Percentiles rank a stretch among this genome's conserved stretches.
Conservation (phyloP, 176 grass and related monocot species). For the Miscanthus lutarioriparius region DNA sequence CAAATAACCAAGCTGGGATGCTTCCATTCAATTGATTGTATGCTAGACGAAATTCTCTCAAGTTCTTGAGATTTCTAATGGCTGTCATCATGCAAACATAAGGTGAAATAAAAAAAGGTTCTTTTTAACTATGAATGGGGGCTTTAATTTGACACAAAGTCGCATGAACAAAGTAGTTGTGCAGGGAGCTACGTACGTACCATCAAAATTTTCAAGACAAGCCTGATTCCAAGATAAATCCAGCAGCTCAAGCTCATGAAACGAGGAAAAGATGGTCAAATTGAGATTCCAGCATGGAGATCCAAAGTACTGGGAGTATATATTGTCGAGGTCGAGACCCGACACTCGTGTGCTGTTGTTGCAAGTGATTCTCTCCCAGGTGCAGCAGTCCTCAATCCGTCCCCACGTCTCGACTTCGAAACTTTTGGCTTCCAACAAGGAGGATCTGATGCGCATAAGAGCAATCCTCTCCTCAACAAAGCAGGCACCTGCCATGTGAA, state of each 20-base stretch:
- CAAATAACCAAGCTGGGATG: not conserved
- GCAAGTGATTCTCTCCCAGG: not conserved
- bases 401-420: not conserved
- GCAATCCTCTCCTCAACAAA: not conserved
- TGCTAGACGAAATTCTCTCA: not conserved
- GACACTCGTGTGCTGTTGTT: not conserved
- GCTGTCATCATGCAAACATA: not conserved
- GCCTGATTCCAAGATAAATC: rapidly evolving
- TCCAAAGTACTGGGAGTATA: too few relatives aligned
- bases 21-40: not conserved
- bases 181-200: not conserved
- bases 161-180: too few relatives aligned
- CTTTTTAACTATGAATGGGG: not conserved
- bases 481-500: not conserved
- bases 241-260: not conserved
- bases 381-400: not conserved
- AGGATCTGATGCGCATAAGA: not conserved
- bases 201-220: not conserved
- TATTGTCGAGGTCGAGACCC: not conserved
- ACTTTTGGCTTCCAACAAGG: not conserved
- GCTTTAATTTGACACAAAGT: not conserved
- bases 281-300: not conserved
- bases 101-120: too few relatives aligned
- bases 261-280: not conserved
- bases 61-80: not conserved